phyloP scores from a whole-genome alignment of 2,329 filamentous ascomycete species.

The Penicillium sp. region DNA sequence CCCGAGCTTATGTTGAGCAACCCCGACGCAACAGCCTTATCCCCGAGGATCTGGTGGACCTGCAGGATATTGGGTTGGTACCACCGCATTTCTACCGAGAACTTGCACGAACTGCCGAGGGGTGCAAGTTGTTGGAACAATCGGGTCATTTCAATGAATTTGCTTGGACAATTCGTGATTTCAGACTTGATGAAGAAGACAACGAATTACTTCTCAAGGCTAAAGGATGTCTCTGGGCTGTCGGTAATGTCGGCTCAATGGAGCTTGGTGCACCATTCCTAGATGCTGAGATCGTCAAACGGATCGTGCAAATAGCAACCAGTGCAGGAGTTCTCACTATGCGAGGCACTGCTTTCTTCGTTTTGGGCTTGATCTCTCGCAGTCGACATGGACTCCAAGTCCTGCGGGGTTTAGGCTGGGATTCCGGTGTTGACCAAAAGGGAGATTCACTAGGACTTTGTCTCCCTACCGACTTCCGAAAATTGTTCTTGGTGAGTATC shows the following conservation, averaged over 20 bases:
- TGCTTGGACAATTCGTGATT: constrained; percentile 79
- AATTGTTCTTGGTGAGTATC: constrained; percentile 68
- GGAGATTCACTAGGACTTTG: constrained; percentile 85
- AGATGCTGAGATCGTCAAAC: constrained; percentile 80
- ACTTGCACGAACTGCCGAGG: constrained; percentile 86
- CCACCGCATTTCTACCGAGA: constrained; percentile 99
- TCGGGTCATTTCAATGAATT: constrained; percentile 98
- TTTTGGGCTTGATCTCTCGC: constrained; percentile 85
- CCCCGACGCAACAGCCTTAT: constrained; percentile 49
- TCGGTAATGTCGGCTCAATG: constrained; percentile 98
- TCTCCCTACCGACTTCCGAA: constrained; percentile 73
- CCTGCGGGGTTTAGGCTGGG: constrained; percentile 85
- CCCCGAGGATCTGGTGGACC: constrained; percentile 59
- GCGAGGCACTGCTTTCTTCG: constrained; percentile 93
- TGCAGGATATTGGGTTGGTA: constrained; percentile 60
- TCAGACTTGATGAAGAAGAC: constrained; percentile 81
- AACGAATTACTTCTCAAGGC: constrained; percentile 84
- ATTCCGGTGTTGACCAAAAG: constrained; percentile 78
- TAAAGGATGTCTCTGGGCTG: constrained; percentile 95
- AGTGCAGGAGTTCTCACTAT: constrained; percentile 85
- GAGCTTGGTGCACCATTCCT: constrained; percentile 93
- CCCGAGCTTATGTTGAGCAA: constrained; percentile 68
- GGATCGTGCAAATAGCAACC: constrained; percentile 86
- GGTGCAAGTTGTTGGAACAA: constrained; percentile 81
- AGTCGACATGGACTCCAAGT: constrained; percentile 92